Percentiles rank a stretch among this genome's conserved stretches.
phyloP scores from a whole-genome alignment of 768 basidiomycete genomes.

The Clavaria fumosa region DNA sequence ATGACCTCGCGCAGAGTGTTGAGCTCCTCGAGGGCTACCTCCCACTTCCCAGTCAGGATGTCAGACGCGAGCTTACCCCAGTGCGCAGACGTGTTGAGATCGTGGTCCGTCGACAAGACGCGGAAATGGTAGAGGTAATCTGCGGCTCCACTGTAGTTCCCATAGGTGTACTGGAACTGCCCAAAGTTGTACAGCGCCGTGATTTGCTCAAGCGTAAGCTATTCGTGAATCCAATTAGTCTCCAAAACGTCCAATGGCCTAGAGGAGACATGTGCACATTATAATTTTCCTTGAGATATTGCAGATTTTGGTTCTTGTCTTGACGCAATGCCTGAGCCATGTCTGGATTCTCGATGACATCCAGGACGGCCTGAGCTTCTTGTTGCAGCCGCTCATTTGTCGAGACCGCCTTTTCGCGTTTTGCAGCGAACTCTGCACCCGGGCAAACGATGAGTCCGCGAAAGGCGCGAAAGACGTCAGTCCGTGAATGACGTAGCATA shows the following conservation, averaged over 20 bases:
- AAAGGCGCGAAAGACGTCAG: slow-evolving; percentile 1
- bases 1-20: slow-evolving; percentile 89
- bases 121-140: slow-evolving; percentile 99
- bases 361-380: slow-evolving; percentile 83
- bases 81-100: slow-evolving; percentile 90
- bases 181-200: slow-evolving; percentile 95
- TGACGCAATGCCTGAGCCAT: slow-evolving; percentile 88
- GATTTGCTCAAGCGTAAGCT: slow-evolving; percentile 94
- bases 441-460: not conserved
- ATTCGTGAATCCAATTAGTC: no score
- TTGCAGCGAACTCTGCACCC: slow-evolving; percentile 61
- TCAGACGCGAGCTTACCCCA: slow-evolving; percentile 99
- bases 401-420: slow-evolving; percentile 67
- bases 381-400: slow-evolving; percentile 76
- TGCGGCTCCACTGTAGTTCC: slow-evolving; percentile 91
- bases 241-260: no score
- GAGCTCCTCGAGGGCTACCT: slow-evolving; percentile 86
- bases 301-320: slow-evolving; percentile 94
- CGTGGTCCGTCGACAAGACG: slow-evolving; percentile 83
- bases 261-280: slow-evolving; percentile 33
- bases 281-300: slow-evolving; percentile 88
- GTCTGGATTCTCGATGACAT: slow-evolving; percentile 94
- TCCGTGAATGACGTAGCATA: slow-evolving; percentile 18
- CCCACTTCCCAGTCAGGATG: slow-evolving; percentile 91
- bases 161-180: slow-evolving; percentile 97